Percentiles rank a stretch among this genome's conserved stretches.
These are phyloP conservation scores for Cicer bijugum DNA, from an alignment of 306 rosid genomes.

Conservation along the genomic window DNA sequence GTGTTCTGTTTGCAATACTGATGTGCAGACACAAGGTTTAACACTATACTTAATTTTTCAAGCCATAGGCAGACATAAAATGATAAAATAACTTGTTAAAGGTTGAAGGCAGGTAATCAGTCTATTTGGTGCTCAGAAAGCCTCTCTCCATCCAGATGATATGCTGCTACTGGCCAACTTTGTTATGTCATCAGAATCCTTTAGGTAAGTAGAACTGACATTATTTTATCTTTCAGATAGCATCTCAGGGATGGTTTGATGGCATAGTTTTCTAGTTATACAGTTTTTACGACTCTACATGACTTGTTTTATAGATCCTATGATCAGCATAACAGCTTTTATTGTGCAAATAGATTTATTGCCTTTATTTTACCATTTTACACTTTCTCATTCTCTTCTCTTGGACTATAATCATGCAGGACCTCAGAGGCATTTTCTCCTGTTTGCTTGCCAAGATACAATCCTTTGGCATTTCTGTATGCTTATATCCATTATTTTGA, in stretches of 20 bases:
- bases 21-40: slow-evolving; percentile 93
- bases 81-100: slow-evolving; percentile 46
- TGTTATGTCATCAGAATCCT: slow-evolving; percentile 89
- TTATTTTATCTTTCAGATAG: slow-evolving; percentile 35
- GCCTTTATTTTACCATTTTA: background rate
- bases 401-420: slow-evolving; percentile 64
- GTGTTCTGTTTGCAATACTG: slow-evolving; percentile 88
- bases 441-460: slow-evolving; percentile 96
- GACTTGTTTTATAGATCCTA: background rate
- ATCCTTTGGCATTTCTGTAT: slow-evolving; percentile 88
- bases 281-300: slow-evolving; percentile 1
- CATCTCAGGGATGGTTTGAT: slow-evolving; percentile 32
- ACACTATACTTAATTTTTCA: slow-evolving; percentile 34
- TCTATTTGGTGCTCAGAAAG: slow-evolving; percentile 95
- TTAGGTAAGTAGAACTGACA: slow-evolving; percentile 67
- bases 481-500: slow-evolving; percentile 87
- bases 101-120: slow-evolving; percentile 80
- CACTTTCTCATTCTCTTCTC: slow-evolving; percentile 25
- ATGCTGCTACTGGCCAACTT: slow-evolving; percentile 82
- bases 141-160: slow-evolving; percentile 96
- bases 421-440: slow-evolving; percentile 95
- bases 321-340: slow-evolving; percentile 12
- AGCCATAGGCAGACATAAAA: slow-evolving; percentile 28
- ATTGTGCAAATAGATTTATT: background rate
- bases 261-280: slow-evolving; percentile 29